Evolutionary conservation across 2,329 filamentous ascomycete species (phyloP).

Genomic region (Fusarium paranaense): DNA sequence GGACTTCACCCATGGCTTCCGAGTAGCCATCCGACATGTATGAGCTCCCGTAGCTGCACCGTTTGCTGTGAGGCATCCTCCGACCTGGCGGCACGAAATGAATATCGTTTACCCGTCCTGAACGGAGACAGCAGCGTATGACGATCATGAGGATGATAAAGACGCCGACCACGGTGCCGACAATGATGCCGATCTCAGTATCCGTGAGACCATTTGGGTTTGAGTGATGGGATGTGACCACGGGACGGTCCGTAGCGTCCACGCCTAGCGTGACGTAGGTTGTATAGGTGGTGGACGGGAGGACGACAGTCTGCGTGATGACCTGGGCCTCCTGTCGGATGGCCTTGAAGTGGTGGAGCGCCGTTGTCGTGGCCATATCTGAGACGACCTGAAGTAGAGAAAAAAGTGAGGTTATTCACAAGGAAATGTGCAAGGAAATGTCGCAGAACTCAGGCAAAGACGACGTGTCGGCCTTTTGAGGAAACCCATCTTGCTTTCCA

Average conservation of each 20-base stretch:
- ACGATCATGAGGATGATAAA: slow-evolving; percentile 50
- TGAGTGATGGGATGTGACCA: slow-evolving; percentile 24
- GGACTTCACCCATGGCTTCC: slow-evolving; percentile 1
- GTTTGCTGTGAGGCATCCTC: slow-evolving; percentile 5
- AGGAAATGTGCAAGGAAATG: slow-evolving; percentile 27
- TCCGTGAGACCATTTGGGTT: slow-evolving; percentile 45
- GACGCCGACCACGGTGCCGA: slow-evolving; percentile 54
- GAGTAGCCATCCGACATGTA: slow-evolving; percentile 29
- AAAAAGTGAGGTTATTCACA: slow-evolving; percentile 33
- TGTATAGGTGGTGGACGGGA: slow-evolving; percentile 51
- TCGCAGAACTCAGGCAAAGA: neutral
- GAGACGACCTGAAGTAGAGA: neutral
- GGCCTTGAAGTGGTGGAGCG: slow-evolving; percentile 27
- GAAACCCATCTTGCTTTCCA: neutral
- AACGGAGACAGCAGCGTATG: slow-evolving; percentile 47
- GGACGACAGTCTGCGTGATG: slow-evolving; percentile 53
- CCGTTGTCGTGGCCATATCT: slow-evolving; percentile 8
- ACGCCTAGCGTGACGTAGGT: slow-evolving; percentile 49
- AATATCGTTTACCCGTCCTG: slow-evolving; percentile 4
- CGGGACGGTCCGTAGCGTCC: slow-evolving; percentile 22
- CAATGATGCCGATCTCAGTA: slow-evolving; percentile 55
- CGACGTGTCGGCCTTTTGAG: slow-evolving; percentile 29
- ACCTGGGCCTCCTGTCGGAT: slow-evolving; percentile 45
- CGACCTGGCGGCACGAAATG: neutral
- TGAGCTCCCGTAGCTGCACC: slow-evolving; percentile 26